Base-by-base conservation (phyloP, 2,329 filamentous ascomycete genomes). In the Botrytis aclada region DNA sequence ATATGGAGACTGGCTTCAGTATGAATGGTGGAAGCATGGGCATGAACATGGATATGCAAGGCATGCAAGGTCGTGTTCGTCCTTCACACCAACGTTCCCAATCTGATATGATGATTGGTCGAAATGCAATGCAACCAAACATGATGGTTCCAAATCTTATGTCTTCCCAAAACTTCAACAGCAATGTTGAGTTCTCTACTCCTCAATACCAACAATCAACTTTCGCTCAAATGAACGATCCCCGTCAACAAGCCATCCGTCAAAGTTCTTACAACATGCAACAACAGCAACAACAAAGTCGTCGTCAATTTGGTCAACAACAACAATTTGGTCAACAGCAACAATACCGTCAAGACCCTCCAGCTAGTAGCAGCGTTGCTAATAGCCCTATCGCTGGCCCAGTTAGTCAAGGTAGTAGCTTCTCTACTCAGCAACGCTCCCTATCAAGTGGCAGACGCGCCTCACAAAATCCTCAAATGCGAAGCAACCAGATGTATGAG, bases 71-170 rank as follows among this genome's bases (percentile, higher is more conserved):
- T 41, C 51, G 63, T 37, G 41, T 22, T 29, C 70, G 70, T 39
- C 73, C 74, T 47, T 47, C 72, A 25, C 80, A 81, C 69, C 75
- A 77, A 51, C 76, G 80, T 34, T 80, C 79, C n/a, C 78, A 77
- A 39, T 80, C 80, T 9, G 79, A 81, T 64, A 73, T 80, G 41
- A 70, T 60, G 4, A 9, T 43, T 22, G 25, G 45, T 45, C 45
- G 65, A 63, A 56, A n/a, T 45, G 41, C 43, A 16, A 72, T 69
- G 16, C 63, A 72, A 41, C 37, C 37, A 41, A 69, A 66, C 16
- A 22, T 51, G 12, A 61, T 72, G 63, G 22, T 54, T 4, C 29
- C 65, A 56, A 69, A 71, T 10, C 25, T 51, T 12, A 51, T 69
- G 54, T 39, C 70, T 39, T n/a, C 70, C 32, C 62, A 67, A 25